phyloP scores from a whole-genome alignment of 2,329 filamentous ascomycete genomes.

The Emergomyces pasteurianus region DNA sequence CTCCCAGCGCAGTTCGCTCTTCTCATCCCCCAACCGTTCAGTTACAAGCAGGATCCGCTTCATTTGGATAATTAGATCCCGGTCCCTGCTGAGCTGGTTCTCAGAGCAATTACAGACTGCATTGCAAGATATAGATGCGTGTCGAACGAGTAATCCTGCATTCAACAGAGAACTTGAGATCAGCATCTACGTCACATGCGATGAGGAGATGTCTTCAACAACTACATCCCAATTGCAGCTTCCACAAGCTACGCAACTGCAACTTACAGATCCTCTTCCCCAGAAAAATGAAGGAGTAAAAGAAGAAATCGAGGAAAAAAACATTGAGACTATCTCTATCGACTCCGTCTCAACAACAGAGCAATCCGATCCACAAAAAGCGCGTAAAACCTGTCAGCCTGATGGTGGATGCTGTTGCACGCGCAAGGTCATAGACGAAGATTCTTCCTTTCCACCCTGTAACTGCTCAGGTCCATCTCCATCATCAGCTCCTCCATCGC shows the following conservation, averaged over 20 bases:
- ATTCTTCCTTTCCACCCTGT: slow-evolving; percentile 26
- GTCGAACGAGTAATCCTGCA: slow-evolving; percentile 19
- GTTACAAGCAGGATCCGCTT: slow-evolving; percentile 40
- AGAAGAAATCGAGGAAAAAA: not conserved
- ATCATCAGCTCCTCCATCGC: slow-evolving; percentile 7
- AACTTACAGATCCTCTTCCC: not conserved
- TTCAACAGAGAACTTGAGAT: slow-evolving; percentile 37
- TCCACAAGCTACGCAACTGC: not conserved
- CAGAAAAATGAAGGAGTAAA: not conserved
- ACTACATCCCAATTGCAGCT: not conserved
- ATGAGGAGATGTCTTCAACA: slow-evolving; percentile 22
- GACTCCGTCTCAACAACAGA: slow-evolving; percentile 10
- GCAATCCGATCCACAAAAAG: not conserved
- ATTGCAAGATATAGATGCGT: slow-evolving; percentile 30
- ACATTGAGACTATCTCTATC: slow-evolving; percentile 17
- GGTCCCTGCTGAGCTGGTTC: slow-evolving; percentile 43
- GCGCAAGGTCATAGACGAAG: slow-evolving; percentile 35
- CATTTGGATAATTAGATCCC: slow-evolving; percentile 48
- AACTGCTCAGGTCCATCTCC: slow-evolving; percentile 23
- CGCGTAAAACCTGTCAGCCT: slow-evolving; percentile 14
- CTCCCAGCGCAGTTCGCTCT: not conserved
- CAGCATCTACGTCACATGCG: slow-evolving; percentile 45
- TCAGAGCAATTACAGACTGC: slow-evolving; percentile 37
- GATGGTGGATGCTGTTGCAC: slow-evolving; percentile 39
- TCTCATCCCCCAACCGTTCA: slow-evolving; percentile 8